phyloP scores from a whole-genome alignment of 2,329 filamentous ascomycete genomes.

The Sporothrix phasma region DNA sequence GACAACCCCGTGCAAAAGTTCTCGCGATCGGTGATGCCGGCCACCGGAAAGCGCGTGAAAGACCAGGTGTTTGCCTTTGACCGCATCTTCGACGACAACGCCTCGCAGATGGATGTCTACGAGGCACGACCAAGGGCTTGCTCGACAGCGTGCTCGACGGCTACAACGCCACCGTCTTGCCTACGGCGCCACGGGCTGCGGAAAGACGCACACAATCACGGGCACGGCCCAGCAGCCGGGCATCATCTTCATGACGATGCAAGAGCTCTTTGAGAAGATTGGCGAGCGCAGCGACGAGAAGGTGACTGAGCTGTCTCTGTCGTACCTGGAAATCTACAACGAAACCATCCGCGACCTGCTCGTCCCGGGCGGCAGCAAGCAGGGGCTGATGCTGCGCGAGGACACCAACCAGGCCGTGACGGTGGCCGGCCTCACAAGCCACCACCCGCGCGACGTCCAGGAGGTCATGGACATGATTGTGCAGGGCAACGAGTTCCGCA shows the following conservation, averaged over 20 bases:
- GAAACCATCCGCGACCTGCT: slow-evolving; percentile 94
- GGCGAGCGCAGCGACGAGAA: slow-evolving; percentile 78
- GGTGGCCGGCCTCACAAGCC: slow-evolving; percentile 81
- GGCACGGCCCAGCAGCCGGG: slow-evolving; percentile 87
- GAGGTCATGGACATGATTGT: slow-evolving; percentile 99
- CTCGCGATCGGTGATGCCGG: slow-evolving; percentile 66
- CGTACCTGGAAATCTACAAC: slow-evolving; percentile 97
- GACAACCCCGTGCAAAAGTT: slow-evolving; percentile 87
- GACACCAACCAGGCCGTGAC: slow-evolving; percentile 90
- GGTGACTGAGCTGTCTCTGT: slow-evolving; percentile 79
- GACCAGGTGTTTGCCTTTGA: slow-evolving; percentile 98
- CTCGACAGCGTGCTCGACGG: slow-evolving; percentile 92
- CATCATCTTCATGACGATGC: slow-evolving; percentile 98
- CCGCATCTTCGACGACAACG: slow-evolving; percentile 91
- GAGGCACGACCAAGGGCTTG: slow-evolving; percentile 82
- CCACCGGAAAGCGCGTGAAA: slow-evolving; percentile 80
- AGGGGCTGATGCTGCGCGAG: slow-evolving; percentile 82
- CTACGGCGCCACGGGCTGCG: slow-evolving; percentile 94
- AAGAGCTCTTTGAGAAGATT: slow-evolving; percentile 95
- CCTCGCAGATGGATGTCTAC: slow-evolving; percentile 85
- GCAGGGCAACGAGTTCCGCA: slow-evolving; percentile 84
- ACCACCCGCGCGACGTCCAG: slow-evolving; percentile 81
- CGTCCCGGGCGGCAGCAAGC: slow-evolving; percentile 72
- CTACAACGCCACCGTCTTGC: slow-evolving; percentile 97
- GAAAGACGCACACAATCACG: slow-evolving; percentile 96